Conservation (phyloP, 2,329 filamentous ascomycete genomes). For the Fusarium xyrophilum region DNA sequence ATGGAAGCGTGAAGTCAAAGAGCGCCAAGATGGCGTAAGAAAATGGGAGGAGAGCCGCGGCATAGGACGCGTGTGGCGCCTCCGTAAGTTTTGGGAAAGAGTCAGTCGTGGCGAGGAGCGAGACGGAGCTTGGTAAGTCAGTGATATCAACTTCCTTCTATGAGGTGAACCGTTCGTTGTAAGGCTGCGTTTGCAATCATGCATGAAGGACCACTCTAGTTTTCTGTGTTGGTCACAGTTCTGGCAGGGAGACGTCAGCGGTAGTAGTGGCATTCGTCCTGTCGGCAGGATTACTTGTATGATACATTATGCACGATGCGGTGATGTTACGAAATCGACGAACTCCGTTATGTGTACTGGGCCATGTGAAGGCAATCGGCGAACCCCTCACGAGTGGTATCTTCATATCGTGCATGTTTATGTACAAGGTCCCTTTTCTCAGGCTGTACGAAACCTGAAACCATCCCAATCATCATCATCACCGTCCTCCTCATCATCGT, state of each 20-base stretch:
- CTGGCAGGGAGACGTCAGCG: background rate
- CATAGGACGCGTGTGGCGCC: conserved; percentile 64
- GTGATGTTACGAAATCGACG: conserved; percentile 35
- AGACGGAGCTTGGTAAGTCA: conserved; percentile 31
- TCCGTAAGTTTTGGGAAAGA: conserved; percentile 72
- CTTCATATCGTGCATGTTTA: background rate
- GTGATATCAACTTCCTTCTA: background rate
- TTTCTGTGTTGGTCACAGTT: conserved; percentile 10
- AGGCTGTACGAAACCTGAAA: conserved; percentile 56
- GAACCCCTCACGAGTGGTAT: background rate
- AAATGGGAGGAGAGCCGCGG: conserved; percentile 59
- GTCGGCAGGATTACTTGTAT: conserved; percentile 31
- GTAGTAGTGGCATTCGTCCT: background rate
- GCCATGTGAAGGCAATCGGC: background rate
- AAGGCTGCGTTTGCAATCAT: background rate
- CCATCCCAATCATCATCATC: conserved; percentile 60
- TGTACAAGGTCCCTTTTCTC: background rate
- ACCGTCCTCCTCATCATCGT: conserved; percentile 51
- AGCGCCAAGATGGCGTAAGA: conserved; percentile 56
- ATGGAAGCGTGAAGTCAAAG: conserved; percentile 60
- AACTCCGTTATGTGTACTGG: conserved; percentile 4
- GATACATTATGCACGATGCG: conserved; percentile 40
- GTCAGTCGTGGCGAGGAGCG: conserved; percentile 54
- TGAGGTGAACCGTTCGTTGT: conserved; percentile 1
- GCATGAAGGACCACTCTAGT: background rate